Percentiles rank a stretch among this genome's conserved stretches.
Conservation (phyloP, 2,329 filamentous ascomycete genomes). For the Colletotrichum gloeosporioides region DNA sequence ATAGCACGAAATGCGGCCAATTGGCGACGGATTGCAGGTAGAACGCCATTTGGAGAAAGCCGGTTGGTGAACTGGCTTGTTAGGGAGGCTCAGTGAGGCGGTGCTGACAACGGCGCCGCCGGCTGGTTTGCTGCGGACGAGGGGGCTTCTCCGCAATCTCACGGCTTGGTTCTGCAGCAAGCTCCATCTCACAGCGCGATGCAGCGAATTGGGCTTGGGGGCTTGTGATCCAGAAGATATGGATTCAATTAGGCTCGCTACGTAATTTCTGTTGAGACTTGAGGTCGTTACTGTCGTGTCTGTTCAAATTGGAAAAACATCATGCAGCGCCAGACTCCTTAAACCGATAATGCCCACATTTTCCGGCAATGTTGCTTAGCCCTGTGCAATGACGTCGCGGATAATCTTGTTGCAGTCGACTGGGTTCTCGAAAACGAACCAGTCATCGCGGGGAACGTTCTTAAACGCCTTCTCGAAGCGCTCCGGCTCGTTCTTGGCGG, state of each 20-base stretch:
- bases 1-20: background rate
- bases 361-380: background rate
- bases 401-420: conserved; percentile 61
- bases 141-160: background rate
- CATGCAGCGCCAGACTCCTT: background rate
- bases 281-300: background rate
- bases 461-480: conserved; percentile 87
- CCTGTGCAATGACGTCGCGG: conserved; percentile 29
- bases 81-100: conserved; percentile 1
- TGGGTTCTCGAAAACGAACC: conserved; percentile 85
- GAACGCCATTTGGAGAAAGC: background rate
- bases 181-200: background rate
- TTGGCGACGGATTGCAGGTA: background rate
- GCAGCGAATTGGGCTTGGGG: background rate
- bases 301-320: background rate
- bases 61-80: background rate
- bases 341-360: background rate
- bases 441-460: conserved; percentile 70
- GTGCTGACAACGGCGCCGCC: conserved; percentile 7
- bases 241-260: conserved; percentile 2
- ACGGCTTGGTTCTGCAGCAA: background rate
- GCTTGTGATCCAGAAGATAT: background rate
- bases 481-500: conserved; percentile 73
- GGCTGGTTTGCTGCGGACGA: background rate
- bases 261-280: background rate